Percentiles rank a stretch among this genome's conserved stretches.
Evolutionary conservation across 225 moss, liverwort and hornwort species (phyloP).

Genomic region (Sphagnum contortum): DNA sequence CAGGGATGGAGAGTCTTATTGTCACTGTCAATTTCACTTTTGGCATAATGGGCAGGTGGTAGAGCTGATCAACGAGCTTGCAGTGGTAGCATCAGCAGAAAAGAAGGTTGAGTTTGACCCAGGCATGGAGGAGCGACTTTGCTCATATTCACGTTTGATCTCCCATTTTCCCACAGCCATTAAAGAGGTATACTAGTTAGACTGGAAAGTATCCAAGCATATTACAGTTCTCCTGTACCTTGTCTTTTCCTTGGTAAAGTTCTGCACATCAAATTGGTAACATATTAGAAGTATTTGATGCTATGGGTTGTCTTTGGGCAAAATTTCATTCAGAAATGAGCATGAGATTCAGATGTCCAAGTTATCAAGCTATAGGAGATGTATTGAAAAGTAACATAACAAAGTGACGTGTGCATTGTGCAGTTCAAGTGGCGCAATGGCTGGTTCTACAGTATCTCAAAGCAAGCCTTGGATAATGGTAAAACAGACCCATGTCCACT

Average conservation of each 20-base stretch:
- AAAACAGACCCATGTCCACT: conserved; percentile 55
- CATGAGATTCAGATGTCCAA: no score
- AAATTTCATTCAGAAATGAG: no score
- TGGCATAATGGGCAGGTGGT: conserved; percentile 25
- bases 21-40: no score
- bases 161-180: conserved; percentile 87
- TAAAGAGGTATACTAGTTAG: conserved; percentile 43
- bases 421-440: conserved; percentile 97
- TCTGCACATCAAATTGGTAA: no score
- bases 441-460: conserved; percentile 73
- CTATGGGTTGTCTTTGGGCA: no score
- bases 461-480: conserved; percentile 32
- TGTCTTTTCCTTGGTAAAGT: not conserved
- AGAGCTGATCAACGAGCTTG: conserved; percentile 65
- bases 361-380: not conserved
- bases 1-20: no score
- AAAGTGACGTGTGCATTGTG: conserved; percentile 5
- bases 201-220: no score
- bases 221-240: no score
- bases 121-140: conserved; percentile 64
- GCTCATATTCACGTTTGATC: conserved; percentile 79
- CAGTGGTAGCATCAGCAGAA: conserved; percentile 44
- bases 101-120: conserved; percentile 38
- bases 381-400: not conserved
- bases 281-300: no score